Base-by-base conservation (phyloP, 169 alveolate species). In the Besnoitia besnoiti region DNA sequence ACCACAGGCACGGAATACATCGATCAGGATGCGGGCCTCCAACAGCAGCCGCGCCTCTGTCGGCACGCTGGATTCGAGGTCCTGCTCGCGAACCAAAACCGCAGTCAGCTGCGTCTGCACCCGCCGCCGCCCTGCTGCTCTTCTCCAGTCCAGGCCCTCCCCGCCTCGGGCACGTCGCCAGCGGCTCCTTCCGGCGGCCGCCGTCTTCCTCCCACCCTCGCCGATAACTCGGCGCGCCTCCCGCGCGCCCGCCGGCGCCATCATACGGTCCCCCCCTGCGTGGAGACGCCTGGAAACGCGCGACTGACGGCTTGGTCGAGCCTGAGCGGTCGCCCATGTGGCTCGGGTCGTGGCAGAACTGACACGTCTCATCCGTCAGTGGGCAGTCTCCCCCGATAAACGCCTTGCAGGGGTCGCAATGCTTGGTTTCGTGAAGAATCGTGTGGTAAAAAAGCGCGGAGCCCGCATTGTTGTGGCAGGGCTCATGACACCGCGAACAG, bases 401-500 rank as follows among this genome's bases (percentile, higher is more conserved):
- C 39, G 82, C 82, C 2, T n/a, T 24, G 24, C 82, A 73, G 7
- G 82, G 82, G 10, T 73, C 46, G n/a, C 82, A 73, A 1, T 42
- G 39, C 24, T 37, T 73, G 27, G n/a, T 73, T 21, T 37, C 47
- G 82, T 73, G 82, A 30, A 73, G 82, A 73, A 73, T n/a, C 3
- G 27, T 24, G 16, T 73, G 82, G 82, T 35, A 73, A 37, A 35
- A 73, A 16, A 73, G 82, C 12, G 46, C 3, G 27, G 82, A 73
- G 12, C 44, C 16, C 39, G 82, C 82, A 73, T 5, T 37, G 39
- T n/a, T n/a, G 21, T 73, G 82, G 82, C 82, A 73, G 19, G 39
- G 47, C n/a, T 73, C 82, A n/a, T 73, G 82, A 30, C 82, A 73
- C 39, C 82, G 82, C 39, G 82, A 2, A 16, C 82, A 73, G 46